A percentile compares a stretch with the other conserved stretches of the same genome.
Conservation (phyloP, 148 eudicot genomes). For the Amaranthus cruentus region DNA sequence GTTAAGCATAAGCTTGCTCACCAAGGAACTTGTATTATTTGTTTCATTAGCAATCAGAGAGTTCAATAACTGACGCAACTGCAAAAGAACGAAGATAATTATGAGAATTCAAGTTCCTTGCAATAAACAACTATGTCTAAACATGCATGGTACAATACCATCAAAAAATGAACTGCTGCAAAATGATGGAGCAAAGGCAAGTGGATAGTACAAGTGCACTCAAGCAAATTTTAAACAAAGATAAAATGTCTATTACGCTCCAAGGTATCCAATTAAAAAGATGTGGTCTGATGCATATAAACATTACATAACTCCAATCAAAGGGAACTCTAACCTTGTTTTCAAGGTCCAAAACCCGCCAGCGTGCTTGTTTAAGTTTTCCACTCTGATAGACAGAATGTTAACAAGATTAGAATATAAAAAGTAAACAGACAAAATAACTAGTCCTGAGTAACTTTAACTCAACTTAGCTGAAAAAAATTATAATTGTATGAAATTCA, state of each 20-base stretch:
- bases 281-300: background rate
- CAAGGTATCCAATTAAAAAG: too few species aligned
- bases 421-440: background rate
- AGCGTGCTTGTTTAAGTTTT: slow-evolving; percentile 63
- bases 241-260: too few species aligned
- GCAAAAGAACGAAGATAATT: slow-evolving; percentile 19
- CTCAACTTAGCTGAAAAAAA: background rate
- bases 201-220: background rate
- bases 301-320: background rate
- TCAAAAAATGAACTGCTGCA: background rate
- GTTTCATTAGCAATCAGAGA: slow-evolving; percentile 48
- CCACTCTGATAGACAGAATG: slow-evolving; percentile 52
- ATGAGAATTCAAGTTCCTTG: slow-evolving; percentile 7
- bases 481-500: slow-evolving; percentile 4
- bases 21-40: slow-evolving; percentile 45
- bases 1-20: slow-evolving; percentile 21
- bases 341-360: slow-evolving; percentile 68
- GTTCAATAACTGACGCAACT: slow-evolving; percentile 75
- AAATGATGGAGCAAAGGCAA: background rate
- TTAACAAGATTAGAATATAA: slow-evolving; percentile 13
- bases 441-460: background rate
- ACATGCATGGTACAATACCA: background rate
- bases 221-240: too few species aligned
- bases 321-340: slow-evolving; percentile 44
- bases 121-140: background rate